Evolutionary conservation across 192 early-diverging fungal species (phyloP), one percentile per base, ranked within the genome.

Genomic region (Podila minutissima): DNA sequence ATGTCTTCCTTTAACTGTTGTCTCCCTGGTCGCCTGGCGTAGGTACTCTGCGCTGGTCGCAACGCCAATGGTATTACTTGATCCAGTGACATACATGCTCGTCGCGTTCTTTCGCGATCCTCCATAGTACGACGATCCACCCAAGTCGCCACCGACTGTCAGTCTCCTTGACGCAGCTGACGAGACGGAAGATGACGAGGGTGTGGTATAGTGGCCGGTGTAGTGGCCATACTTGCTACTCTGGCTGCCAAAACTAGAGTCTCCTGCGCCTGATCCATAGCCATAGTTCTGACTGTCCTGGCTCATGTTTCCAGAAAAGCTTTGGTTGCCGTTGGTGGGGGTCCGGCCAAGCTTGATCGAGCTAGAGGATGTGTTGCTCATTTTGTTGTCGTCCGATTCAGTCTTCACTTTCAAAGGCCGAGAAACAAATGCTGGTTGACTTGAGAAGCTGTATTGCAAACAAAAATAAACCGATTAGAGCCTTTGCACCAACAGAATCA

Each of bases 11-110:
- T 60, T 59, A 7, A 46, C 24, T 24, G 46, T 67, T 24, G 24
- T 32, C 4, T 53, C 46, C 2, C 41, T 63, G 65, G 67, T 68
- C 6, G 48, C 53, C 35, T 79, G 69, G 9, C 76, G 46, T 49
- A 79, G 48, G 24, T 79, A 79, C 2, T 72, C 77, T 41, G 64
- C 58, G 0, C 71, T 66, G 10, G 77, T 55, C 4, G 71, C 24
- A 6, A 37, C 57, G 6, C 77, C 67, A 49, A 81, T 73, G 13
- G 77, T 81, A 17, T 73, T 46, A 13, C 69, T 81, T 32, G 77
- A 81, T 19, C 77, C 77, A 31, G 71, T 66, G 8, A 66, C 71
- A 53, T 81, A 81, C 77, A 81, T 73, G 41, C 77, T 81, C 24
- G 76, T 50, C 13, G 71, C 31, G 26, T 72, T 73, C 77, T 81